Percentiles rank a stretch among this genome's conserved stretches.
Conservation (phyloP, 2,329 filamentous ascomycete genomes). For the Fusarium chuoi region DNA sequence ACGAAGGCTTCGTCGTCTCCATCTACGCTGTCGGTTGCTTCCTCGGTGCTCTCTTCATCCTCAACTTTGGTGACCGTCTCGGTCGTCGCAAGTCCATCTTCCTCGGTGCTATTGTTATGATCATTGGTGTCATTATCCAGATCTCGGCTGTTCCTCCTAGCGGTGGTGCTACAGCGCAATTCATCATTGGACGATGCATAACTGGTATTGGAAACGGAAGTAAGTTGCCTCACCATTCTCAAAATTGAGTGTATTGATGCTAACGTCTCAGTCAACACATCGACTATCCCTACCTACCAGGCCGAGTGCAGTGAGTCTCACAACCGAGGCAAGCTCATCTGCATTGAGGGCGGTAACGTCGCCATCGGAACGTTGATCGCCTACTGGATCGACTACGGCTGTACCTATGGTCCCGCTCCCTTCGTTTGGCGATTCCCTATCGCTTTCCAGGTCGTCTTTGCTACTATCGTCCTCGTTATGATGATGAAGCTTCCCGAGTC, state of each 20-base stretch:
- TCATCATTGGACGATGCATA: conserved; percentile 62
- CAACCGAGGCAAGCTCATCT: conserved; percentile 64
- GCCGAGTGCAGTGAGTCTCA: conserved; percentile 63
- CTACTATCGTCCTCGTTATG: conserved; percentile 52
- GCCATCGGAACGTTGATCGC: conserved; percentile 55
- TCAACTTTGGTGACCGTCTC: conserved; percentile 64
- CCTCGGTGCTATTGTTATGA: conserved; percentile 65
- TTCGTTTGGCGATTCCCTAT: conserved; percentile 67
- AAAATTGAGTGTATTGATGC: rapidly evolving
- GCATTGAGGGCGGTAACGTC: conserved; percentile 58
- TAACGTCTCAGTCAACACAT: conserved; percentile 51
- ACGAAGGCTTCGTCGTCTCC: conserved; percentile 61
- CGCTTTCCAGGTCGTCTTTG: conserved; percentile 54
- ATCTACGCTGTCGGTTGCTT: conserved; percentile 66
- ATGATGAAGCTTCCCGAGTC: conserved; percentile 60
- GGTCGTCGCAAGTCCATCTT: conserved; percentile 65
- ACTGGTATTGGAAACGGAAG: conserved; percentile 64
- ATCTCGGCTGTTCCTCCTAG: conserved; percentile 53
- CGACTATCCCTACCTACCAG: conserved; percentile 65
- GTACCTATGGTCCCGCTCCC: conserved; percentile 55
- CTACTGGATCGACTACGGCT: conserved; percentile 58
- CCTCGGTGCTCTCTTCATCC: conserved; percentile 59
- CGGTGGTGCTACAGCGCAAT: conserved; percentile 53
- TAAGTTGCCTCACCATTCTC: background rate
- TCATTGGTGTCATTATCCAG: conserved; percentile 70